phyloP scores from a whole-genome alignment of 1,139 yeast species.

The Arxiozyma telluris region DNA sequence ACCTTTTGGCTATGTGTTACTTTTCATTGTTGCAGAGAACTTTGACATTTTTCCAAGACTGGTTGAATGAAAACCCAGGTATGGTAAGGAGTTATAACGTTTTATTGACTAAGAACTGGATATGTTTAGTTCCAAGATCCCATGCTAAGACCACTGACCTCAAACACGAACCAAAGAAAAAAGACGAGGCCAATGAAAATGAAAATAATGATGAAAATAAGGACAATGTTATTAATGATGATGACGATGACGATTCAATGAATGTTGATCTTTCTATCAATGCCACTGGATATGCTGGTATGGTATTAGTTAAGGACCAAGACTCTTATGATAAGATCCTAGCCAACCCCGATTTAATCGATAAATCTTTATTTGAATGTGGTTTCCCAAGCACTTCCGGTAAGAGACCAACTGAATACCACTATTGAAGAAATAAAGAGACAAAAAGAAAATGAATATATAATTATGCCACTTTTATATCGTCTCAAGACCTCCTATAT shows the following conservation, averaged over 20 bases:
- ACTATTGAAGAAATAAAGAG: constrained; percentile 28
- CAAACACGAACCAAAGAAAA: not conserved
- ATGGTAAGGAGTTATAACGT: constrained; percentile 56
- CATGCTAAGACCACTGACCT: constrained; percentile 19
- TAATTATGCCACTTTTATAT: too few relatives aligned
- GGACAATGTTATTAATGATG: not conserved
- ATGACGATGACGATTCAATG: constrained; percentile 2
- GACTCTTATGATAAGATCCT: constrained; percentile 39
- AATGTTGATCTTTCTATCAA: constrained; percentile 32
- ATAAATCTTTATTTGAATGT: constrained; percentile 44
- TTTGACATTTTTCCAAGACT: constrained; percentile 53
- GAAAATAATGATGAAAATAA: not conserved
- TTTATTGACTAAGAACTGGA: constrained; percentile 70
- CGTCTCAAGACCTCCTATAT: not conserved
- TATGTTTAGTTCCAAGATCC: constrained; percentile 79
- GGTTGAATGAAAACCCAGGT: constrained; percentile 33
- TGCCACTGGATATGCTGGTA: constrained; percentile 72
- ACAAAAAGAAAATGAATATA: too few relatives aligned
- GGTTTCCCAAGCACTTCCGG: constrained; percentile 57
- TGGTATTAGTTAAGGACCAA: constrained; percentile 64
- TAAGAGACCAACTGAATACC: constrained; percentile 37
- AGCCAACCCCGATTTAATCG: constrained; percentile 33
- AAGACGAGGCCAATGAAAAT: not conserved
- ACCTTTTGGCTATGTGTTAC: constrained; percentile 50
- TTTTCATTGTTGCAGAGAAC: constrained; percentile 63